A percentile compares a stretch with the other conserved stretches of the same genome.
Evolutionary conservation across 2,329 filamentous ascomycete species (phyloP).

Genomic region (Phaeosphaeriaceae sp.): DNA sequence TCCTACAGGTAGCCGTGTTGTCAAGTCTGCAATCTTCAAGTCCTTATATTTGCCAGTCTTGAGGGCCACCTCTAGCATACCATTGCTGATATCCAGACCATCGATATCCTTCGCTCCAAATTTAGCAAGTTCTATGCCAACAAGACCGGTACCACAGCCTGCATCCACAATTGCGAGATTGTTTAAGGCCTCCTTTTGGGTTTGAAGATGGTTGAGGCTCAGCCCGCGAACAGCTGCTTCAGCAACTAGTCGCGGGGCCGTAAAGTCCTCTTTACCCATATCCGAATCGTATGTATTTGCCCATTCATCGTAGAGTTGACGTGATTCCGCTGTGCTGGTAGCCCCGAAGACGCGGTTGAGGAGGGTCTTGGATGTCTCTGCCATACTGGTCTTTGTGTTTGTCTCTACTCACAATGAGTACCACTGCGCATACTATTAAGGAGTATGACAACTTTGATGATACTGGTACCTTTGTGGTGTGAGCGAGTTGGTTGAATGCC

Average conservation of each 20-base stretch:
- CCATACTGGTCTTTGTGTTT: not conserved
- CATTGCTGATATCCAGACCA: conserved; percentile 59
- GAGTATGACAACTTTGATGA: too few relatives aligned
- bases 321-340: conserved; percentile 46
- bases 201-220: conserved; percentile 21
- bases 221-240: conserved; percentile 21
- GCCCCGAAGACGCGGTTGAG: conserved; percentile 50
- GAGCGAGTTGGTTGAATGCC: too few relatives aligned
- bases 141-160: conserved; percentile 63
- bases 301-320: conserved; percentile 55
- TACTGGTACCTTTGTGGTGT: too few relatives aligned
- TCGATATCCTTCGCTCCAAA: conserved; percentile 56
- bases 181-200: conserved; percentile 12
- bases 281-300: conserved; percentile 54
- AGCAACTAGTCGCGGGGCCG: conserved; percentile 49
- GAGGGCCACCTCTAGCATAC: conserved; percentile 62
- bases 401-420: too few relatives aligned
- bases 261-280: conserved; percentile 50
- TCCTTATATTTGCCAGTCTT: conserved; percentile 56
- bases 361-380: conserved; percentile 5
- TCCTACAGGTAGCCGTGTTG: conserved; percentile 48
- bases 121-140: conserved; percentile 56
- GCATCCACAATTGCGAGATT: conserved; percentile 57
- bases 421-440: too few relatives aligned
- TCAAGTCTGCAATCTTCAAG: conserved; percentile 57